Percentiles rank a stretch among this genome's conserved stretches.
These are phyloP conservation scores for Ogataea siamensis DNA, from an alignment of 805 yeast species.

Conservation along the genomic window DNA sequence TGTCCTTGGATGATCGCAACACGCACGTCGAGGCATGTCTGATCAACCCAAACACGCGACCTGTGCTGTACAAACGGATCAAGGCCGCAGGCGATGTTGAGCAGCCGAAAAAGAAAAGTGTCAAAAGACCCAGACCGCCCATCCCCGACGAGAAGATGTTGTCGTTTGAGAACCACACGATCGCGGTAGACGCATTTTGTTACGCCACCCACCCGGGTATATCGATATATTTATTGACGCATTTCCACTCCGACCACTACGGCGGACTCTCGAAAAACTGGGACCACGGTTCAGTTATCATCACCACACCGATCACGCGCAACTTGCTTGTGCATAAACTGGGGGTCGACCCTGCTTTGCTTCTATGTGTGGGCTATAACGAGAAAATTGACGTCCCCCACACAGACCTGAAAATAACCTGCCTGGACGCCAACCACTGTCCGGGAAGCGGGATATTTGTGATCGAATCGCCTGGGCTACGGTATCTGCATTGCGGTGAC, in stretches of 20 bases:
- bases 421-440: slow-evolving; percentile 90
- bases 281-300: slow-evolving; percentile 62
- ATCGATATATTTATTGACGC: slow-evolving; percentile 61
- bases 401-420: slow-evolving; percentile 49
- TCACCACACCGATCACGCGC: slow-evolving; percentile 70
- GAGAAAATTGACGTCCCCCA: slow-evolving; percentile 39
- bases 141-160: slow-evolving; percentile 58
- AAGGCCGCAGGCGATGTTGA: slow-evolving; percentile 14
- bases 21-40: slow-evolving; percentile 59
- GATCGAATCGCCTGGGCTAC: slow-evolving; percentile 47
- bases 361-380: slow-evolving; percentile 40
- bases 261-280: slow-evolving; percentile 80
- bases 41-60: slow-evolving; percentile 23
- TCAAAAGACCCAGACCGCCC: slow-evolving; percentile 31
- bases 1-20: slow-evolving; percentile 43
- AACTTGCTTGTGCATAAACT: slow-evolving; percentile 53
- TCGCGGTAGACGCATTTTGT: slow-evolving; percentile 69
- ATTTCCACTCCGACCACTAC: slow-evolving; percentile 94
- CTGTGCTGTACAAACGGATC: slow-evolving; percentile 23
- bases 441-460: slow-evolving; percentile 90
- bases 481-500: slow-evolving; percentile 86
- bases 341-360: slow-evolving; percentile 46
- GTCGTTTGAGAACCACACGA: slow-evolving; percentile 36
- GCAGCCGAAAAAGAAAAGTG: neutral
- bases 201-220: slow-evolving; percentile 46